Evolutionary conservation across 2,329 filamentous ascomycete genomes (phyloP).

Genomic region (Penicillium sp.): DNA sequence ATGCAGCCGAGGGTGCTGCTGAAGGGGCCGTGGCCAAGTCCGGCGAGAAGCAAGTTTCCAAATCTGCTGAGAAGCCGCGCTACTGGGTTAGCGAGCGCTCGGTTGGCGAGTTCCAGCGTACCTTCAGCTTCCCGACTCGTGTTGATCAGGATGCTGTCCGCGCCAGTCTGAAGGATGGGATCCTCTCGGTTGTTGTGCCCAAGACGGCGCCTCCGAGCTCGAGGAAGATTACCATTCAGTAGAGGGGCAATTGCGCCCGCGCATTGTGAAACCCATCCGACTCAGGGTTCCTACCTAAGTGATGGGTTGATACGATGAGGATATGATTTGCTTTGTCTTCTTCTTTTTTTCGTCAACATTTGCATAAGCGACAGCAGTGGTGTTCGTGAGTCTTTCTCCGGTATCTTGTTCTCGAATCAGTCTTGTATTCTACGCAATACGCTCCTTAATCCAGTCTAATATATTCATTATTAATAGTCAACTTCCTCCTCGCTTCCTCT

Average conservation of each 20-base stretch:
- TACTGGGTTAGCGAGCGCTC: conserved; percentile 67
- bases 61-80: conserved; percentile 39
- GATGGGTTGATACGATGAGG: background rate
- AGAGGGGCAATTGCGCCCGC: conserved; percentile 24
- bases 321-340: background rate
- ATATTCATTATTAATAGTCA: background rate
- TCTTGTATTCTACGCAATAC: background rate
- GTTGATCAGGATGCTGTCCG: conserved; percentile 66
- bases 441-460: background rate
- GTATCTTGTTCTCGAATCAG: background rate
- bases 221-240: conserved; percentile 63
- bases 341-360: background rate
- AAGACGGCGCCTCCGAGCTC: conserved; percentile 56
- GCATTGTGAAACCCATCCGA: background rate
- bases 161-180: conserved; percentile 64
- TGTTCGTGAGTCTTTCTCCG: background rate
- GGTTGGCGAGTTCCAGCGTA: conserved; percentile 63
- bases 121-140: conserved; percentile 62
- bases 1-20: conserved; percentile 30
- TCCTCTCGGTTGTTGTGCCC: conserved; percentile 62
- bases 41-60: conserved; percentile 29
- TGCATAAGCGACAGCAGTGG: background rate
- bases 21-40: conserved; percentile 34
- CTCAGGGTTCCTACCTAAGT: background rate
- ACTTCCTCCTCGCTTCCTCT: background rate